Percentiles rank a stretch among this genome's conserved stretches.
Conservation (phyloP, 495 filamentous ascomycete genomes). For the Penicillium odoratum region DNA sequence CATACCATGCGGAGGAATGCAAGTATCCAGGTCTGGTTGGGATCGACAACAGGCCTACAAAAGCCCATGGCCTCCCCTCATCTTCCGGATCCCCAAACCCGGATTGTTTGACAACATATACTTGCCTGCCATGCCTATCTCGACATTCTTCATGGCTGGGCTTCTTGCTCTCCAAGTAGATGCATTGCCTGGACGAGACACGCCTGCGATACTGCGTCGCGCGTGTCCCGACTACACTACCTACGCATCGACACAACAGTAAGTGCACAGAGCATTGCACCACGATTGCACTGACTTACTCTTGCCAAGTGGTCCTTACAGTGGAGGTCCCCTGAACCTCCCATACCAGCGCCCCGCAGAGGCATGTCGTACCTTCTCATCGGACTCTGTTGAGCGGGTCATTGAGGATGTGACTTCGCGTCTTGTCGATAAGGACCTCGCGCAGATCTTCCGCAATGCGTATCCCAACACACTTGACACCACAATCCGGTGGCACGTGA, state of each 20-base stretch:
- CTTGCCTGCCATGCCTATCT: slow-evolving; percentile 16
- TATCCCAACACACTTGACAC: slow-evolving; percentile 96
- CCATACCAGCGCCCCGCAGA: slow-evolving; percentile 85
- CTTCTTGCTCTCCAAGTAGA: slow-evolving; percentile 27
- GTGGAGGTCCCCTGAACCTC: slow-evolving; percentile 73
- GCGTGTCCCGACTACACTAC: slow-evolving; percentile 54
- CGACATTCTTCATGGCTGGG: slow-evolving; percentile 27
- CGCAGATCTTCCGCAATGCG: slow-evolving; percentile 93
- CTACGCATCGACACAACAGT: slow-evolving; percentile 49
- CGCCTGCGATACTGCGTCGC: slow-evolving; percentile 35
- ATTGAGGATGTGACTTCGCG: slow-evolving; percentile 76
- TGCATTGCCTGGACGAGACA: slow-evolving; percentile 29
- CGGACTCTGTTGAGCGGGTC: slow-evolving; percentile 80
- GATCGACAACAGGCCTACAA: slow-evolving; percentile 22
- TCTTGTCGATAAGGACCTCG: slow-evolving; percentile 85
- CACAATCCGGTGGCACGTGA: slow-evolving; percentile 75
- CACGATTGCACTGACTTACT: not conserved
- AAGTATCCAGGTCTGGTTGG: slow-evolving; percentile 20
- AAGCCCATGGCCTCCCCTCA: slow-evolving; percentile 10
- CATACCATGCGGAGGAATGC: slow-evolving; percentile 16
- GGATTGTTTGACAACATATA: not conserved
- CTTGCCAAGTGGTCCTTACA: slow-evolving; percentile 64
- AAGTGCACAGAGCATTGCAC: slow-evolving; percentile 17
- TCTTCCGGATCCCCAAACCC: not conserved
- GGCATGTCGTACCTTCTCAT: slow-evolving; percentile 86